A percentile compares a stretch with the other conserved stretches of the same genome.
These are phyloP conservation scores for Pinus taeda DNA, from an alignment of 75 land plant genomes.

Conservation along the genomic window DNA sequence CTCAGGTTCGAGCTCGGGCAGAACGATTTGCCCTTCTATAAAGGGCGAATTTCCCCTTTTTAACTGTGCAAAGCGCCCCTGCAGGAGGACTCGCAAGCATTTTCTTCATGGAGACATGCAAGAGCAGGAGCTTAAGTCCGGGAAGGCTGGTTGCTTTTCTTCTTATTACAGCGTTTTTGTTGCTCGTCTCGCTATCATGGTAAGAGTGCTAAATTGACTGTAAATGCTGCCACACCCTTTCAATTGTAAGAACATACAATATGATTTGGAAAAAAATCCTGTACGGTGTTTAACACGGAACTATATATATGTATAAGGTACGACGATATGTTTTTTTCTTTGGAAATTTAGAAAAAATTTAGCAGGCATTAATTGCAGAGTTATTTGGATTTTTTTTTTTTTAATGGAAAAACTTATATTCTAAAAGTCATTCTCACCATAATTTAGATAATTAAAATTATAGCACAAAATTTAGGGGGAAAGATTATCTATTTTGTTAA, in stretches of 20 bases:
- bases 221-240: neutral
- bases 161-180: conserved; percentile 75
- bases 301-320: neutral
- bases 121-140: conserved; percentile 2
- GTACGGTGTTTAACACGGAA: neutral
- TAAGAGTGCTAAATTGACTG: conserved; percentile 4
- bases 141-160: conserved; percentile 34
- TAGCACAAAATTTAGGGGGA: no score
- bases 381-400: no score
- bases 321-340: neutral
- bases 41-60: no score
- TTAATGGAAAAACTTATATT: no score
- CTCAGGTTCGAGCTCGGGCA: no score
- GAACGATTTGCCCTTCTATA: no score
- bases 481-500: no score
- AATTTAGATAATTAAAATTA: no score
- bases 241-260: neutral
- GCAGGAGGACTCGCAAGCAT: no score
- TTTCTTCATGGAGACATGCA: neutral
- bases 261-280: neutral
- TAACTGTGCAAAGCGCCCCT: no score
- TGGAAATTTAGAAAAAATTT: neutral
- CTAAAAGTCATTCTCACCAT: no score
- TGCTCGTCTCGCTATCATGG: conserved; percentile 83
- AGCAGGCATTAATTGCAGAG: no score